phyloP scores from a whole-genome alignment of 1,284 basidiomycete genomes.

The Trametes versicolor region DNA sequence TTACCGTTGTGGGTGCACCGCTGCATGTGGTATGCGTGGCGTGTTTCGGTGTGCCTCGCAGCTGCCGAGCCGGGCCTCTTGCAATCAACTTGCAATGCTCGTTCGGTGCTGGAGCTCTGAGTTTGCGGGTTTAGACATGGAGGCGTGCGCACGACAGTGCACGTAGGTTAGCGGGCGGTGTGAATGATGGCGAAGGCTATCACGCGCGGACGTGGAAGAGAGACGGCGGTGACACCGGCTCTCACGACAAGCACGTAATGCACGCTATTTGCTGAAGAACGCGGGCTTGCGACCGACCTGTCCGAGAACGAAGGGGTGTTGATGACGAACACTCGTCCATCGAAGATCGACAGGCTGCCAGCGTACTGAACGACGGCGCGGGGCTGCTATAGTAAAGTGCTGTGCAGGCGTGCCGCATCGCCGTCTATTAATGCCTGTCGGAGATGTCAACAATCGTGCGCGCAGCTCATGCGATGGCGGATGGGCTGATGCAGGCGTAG shows the following conservation, averaged over 20 bases:
- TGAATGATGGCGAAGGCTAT: background rate
- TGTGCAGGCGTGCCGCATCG: constrained; percentile 1
- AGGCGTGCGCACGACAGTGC: background rate
- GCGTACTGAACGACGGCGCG: background rate
- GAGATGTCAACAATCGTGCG: background rate
- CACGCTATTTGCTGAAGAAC: background rate
- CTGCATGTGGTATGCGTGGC: background rate
- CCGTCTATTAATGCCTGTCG: constrained; percentile 11
- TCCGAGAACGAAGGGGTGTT: constrained; percentile 6
- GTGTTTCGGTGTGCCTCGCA: too few species aligned
- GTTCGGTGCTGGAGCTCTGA: background rate
- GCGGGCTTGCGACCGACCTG: constrained; percentile 8
- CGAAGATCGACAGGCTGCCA: constrained; percentile 17
- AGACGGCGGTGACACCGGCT: background rate
- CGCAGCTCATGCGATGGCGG: constrained; percentile 11
- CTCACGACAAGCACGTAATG: constrained; percentile 4
- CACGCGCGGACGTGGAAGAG: background rate
- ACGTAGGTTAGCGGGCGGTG: background rate
- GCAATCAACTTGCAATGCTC: background rate
- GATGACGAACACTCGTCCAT: constrained; percentile 3
- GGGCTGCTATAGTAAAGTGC: background rate
- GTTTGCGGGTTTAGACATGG: background rate
- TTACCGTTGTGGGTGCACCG: background rate
- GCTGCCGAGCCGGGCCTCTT: background rate
- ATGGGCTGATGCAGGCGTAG: constrained; percentile 8